Evolutionary conservation across 177 flowering plant species (phyloP), one percentile per base, ranked within the genome.

Genomic region (Vitis hybrid): DNA sequence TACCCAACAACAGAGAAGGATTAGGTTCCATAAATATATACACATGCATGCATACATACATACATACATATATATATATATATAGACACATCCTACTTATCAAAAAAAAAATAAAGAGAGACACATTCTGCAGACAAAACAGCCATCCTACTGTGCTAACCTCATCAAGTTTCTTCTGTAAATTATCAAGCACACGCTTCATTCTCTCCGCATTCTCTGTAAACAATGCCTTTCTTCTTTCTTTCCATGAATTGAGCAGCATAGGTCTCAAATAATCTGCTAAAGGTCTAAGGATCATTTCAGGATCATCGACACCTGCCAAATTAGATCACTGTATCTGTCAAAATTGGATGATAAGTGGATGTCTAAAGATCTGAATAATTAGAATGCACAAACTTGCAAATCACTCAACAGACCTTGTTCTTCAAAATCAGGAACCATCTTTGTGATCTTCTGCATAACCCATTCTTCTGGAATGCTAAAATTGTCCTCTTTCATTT

Each of bases 81-180:
- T 40, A 40, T 40, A 55, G 30, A 52, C 15, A n/a, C 6, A 35
- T 11, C 35, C 18, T 18, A 27, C 30, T 27, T 27, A 27, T 27
- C 30, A 2, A 2, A 27, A 27, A 40, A 40, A 32, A 9, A 56
- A 65, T 56, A 21, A 11, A 1, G 49, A 3, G 3, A 72, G 46
- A 32, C 17, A 35, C 46, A 74, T 24, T 14, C 21, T 59, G 40
- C 15, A 0, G 14, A 68, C 2, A 70, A 5, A 48, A 18, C 13
- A 62, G 8, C 50, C 71, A 46, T 0, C 8, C 40, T 48, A 61
- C 2, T 8, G 14, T 13, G 56, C 81, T 73, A 74, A 95, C 99
- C 97, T 95, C 98, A 73, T 93, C 99, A 64, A 93, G 72, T 78
- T 89, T 93, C 77, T 77, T 85, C 65, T 90, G 99, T 78, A 90